phyloP scores from a whole-genome alignment of 495 filamentous ascomycete species.

The Thozetella sp. region DNA sequence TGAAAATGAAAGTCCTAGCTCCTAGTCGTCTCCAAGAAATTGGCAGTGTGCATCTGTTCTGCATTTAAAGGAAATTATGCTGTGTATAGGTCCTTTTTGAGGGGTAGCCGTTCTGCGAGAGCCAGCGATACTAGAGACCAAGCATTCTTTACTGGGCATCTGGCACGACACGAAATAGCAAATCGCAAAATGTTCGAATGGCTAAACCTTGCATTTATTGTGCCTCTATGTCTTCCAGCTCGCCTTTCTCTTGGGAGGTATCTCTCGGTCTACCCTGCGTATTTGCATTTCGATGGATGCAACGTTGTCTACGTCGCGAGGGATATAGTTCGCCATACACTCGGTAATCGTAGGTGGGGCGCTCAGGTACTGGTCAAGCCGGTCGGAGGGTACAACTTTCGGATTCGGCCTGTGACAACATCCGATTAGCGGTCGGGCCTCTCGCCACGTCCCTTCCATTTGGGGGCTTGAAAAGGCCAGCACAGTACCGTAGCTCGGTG shows the following conservation, averaged over 20 bases:
- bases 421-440: too few relatives aligned
- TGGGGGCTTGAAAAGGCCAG: too few relatives aligned
- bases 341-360: not conserved
- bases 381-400: not conserved
- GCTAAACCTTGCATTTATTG: not conserved
- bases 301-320: not conserved
- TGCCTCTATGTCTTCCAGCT: not conserved
- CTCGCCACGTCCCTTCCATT: too few relatives aligned
- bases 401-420: not conserved
- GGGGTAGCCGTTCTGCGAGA: not conserved
- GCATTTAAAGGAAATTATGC: too few relatives aligned
- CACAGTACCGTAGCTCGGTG: too few relatives aligned
- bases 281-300: not conserved
- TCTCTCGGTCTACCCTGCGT: not conserved
- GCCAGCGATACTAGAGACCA: not conserved
- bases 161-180: not conserved
- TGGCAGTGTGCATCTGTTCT: too few relatives aligned
- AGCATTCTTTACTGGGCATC: not conserved
- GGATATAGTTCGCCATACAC: not conserved
- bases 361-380: not conserved
- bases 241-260: not conserved
- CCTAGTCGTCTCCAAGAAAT: not conserved
- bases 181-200: not conserved
- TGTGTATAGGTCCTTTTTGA: too few relatives aligned
- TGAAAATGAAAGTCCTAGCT: not conserved